Evolutionary conservation across 164 flowering plant genomes (phyloP).

Genomic region (Sedum album): DNA sequence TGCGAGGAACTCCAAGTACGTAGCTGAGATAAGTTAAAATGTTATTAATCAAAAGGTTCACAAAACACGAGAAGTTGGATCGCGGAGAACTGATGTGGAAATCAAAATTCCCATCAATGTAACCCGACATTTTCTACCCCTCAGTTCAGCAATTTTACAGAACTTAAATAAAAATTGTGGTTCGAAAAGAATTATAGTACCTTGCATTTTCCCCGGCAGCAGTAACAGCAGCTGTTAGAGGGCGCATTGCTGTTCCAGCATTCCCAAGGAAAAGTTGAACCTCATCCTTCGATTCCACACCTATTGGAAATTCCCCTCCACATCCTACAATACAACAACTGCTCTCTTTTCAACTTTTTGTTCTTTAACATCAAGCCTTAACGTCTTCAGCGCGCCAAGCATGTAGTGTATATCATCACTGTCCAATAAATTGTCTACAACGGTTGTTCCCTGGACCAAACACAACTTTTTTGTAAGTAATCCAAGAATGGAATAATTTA

Average conservation of each 20-base stretch:
- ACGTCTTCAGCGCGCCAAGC: constrained; percentile 74
- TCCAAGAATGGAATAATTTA: too few relatives aligned
- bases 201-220: constrained; percentile 94
- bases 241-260: too few relatives aligned
- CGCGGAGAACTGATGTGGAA: neutral
- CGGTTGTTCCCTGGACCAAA: constrained; percentile 67
- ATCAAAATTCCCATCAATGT: neutral
- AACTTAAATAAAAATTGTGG: neutral
- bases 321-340: constrained; percentile 65
- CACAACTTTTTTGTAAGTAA: too few relatives aligned
- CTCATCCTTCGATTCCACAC: too few relatives aligned
- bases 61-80: neutral
- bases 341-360: too few relatives aligned
- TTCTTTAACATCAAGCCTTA: too few relatives aligned
- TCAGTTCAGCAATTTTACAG: neutral
- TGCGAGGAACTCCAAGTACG: constrained; percentile 88
- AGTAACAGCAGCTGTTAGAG: constrained; percentile 83
- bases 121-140: neutral
- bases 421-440: too few relatives aligned
- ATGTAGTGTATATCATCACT: too few relatives aligned
- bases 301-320: constrained; percentile 76
- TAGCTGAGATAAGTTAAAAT: constrained; percentile 39
- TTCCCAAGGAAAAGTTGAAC: too few relatives aligned
- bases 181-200: constrained; percentile 20
- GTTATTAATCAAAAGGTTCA: neutral